Conservation (phyloP, 2,329 filamentous ascomycete genomes). For the Tolypocladium paradoxum region DNA sequence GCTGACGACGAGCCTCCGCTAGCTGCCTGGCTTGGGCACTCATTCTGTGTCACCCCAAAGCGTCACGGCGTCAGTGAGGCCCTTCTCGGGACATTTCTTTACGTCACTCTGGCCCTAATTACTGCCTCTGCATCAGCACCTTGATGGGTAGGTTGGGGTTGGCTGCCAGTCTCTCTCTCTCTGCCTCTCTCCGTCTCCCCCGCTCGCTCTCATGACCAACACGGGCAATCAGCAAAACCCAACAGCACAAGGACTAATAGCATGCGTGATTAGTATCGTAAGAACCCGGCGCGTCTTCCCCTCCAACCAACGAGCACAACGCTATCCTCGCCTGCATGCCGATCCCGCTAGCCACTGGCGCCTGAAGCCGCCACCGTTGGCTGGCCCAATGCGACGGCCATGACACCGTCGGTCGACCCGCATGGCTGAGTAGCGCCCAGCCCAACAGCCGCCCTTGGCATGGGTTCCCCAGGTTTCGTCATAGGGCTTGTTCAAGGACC, state of each 20-base stretch:
- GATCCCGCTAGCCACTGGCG: background rate
- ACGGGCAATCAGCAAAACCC: background rate
- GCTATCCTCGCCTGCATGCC: too few relatives aligned
- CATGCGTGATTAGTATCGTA: too few relatives aligned
- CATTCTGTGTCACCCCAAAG: background rate
- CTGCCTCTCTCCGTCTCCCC: background rate
- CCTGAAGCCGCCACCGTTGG: too few relatives aligned
- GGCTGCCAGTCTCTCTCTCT: background rate
- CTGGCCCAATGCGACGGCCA: background rate
- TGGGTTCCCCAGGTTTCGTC: background rate
- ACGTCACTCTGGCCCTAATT: background rate
- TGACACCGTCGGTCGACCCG: background rate
- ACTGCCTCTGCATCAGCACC: background rate
- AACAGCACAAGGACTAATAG: too few relatives aligned
- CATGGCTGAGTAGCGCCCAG: background rate
- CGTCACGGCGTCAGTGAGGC: background rate
- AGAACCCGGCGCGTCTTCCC: too few relatives aligned
- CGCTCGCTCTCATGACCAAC: background rate
- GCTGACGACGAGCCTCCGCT: too few relatives aligned
- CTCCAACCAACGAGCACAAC: too few relatives aligned
- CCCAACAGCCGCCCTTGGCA: background rate
- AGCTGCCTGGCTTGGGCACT: too few relatives aligned
- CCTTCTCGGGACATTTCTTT: background rate
- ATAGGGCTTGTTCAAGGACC: background rate
- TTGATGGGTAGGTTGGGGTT: background rate